Evolutionary conservation across 2,329 filamentous ascomycete species (phyloP), one percentile per base, ranked within the genome.

Genomic region (Eurotiales sp.): DNA sequence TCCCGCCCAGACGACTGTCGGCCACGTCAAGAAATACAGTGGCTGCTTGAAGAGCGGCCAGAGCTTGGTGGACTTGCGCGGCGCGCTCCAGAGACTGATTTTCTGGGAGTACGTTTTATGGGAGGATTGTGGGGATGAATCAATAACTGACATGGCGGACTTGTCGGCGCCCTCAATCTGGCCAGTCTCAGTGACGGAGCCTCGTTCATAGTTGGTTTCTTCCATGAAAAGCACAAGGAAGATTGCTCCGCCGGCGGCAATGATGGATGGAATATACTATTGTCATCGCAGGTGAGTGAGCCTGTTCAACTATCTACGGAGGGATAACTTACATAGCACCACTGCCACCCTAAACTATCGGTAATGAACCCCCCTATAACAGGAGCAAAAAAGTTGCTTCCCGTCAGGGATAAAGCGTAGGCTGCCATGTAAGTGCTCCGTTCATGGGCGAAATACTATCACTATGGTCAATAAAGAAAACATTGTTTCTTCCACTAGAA

Each of bases 141-240:
- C 27, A 21, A n/a, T 34, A n/a, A 19, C 21, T 39, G 45, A 17
- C 7, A 21, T n/a, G 32, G 10, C 32, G 8, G 19, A 7, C 12
- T 34, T 45, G 8, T 40, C 19, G 23, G n/a, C n/a, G 15, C 37
- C 29, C 5, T 32, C 34, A 12, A 7, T 21, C n/a, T 73, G 8
- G 10, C 14, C 10, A 4, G 32, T 34, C 32, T 34, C 8, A 14
- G 14, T 15, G 14, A 34, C 14, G 4, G 32, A n/a, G 14, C 14
- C 68, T 8, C 43, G 42, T 5, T 60, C 58, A 54, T 76, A 79
- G 62, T 78, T 80, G 2, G 77, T 79, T 59, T 81, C 78, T 58
- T 81, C 78, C 71, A 79, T 76, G 62, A 76, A 75, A 56, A 80
- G 76, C 62, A 79, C 78, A 0, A 78, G 63, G 51, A 79, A 74